These are phyloP conservation scores for Xylariaceae sp. DNA, from an alignment of 2,329 filamentous ascomycete species.

Conservation along the genomic window DNA sequence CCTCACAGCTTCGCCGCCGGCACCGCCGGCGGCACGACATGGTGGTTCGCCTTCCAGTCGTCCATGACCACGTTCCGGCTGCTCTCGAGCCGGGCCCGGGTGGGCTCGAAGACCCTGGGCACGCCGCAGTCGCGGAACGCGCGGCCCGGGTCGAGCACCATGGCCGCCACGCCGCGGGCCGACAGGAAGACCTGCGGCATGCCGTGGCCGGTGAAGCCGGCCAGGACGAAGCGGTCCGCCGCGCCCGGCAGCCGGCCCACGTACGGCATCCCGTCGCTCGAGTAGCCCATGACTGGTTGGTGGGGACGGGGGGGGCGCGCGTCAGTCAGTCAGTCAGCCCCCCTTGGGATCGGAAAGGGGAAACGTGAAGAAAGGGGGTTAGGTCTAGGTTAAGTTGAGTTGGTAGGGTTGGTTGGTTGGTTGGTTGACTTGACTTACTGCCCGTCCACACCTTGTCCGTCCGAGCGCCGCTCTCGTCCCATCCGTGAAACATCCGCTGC, in stretches of 20 bases:
- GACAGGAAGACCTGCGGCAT: conserved; percentile 19
- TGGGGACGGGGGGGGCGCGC: too few species aligned
- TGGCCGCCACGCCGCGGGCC: conserved; percentile 14
- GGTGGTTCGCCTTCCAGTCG: not conserved
- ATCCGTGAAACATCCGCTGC: conserved; percentile 39
- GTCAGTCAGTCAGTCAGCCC: too few species aligned
- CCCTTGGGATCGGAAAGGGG: too few species aligned
- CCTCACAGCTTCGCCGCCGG: not conserved
- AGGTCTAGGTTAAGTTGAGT: too few species aligned
- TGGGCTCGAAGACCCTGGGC: conserved; percentile 16
- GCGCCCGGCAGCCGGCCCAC: conserved; percentile 16
- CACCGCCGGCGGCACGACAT: too few species aligned
- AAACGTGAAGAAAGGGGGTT: too few species aligned
- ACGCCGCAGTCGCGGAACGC: conserved; percentile 16
- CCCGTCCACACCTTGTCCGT: conserved; percentile 28
- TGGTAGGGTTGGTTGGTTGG: not conserved
- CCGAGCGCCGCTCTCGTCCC: conserved; percentile 34
- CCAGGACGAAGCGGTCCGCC: conserved; percentile 15
- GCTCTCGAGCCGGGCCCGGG: conserved; percentile 9
- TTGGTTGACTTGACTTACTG: conserved; percentile 1
- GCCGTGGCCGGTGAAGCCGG: conserved; percentile 19
- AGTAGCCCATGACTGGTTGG: not conserved
- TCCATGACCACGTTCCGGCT: not conserved
- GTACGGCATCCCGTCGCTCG: conserved; percentile 14
- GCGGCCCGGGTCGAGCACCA: conserved; percentile 12